Percentiles rank a stretch among this genome's conserved stretches.
These are phyloP conservation scores for Xylariales sp. DNA, from an alignment of 2,329 filamentous ascomycete species.

Conservation along the genomic window DNA sequence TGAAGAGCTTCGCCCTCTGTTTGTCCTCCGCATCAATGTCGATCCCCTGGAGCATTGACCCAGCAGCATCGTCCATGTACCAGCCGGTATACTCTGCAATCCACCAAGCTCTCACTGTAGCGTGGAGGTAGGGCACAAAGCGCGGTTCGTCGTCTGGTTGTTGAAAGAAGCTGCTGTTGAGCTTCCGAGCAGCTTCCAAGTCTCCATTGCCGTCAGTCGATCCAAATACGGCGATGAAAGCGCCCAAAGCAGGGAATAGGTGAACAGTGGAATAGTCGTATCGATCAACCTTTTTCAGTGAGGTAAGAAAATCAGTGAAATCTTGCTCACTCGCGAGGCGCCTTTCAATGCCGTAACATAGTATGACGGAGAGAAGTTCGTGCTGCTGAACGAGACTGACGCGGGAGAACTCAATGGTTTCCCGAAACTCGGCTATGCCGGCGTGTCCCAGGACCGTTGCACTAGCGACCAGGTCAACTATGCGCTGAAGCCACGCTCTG, in stretches of 20 bases:
- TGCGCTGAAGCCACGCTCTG: slow-evolving; percentile 68
- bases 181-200: slow-evolving; percentile 62
- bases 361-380: slow-evolving; percentile 77
- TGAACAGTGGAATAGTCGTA: slow-evolving; percentile 69
- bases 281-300: slow-evolving; percentile 66
- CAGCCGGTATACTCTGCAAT: slow-evolving; percentile 88
- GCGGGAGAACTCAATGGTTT: slow-evolving; percentile 76
- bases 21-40: slow-evolving; percentile 67
- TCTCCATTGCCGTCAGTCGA: slow-evolving; percentile 68
- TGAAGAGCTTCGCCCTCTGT: slow-evolving; percentile 67
- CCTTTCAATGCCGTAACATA: slow-evolving; percentile 73
- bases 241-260: slow-evolving; percentile 73
- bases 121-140: slow-evolving; percentile 70
- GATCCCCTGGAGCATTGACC: slow-evolving; percentile 53
- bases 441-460: slow-evolving; percentile 68
- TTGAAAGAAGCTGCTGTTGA: slow-evolving; percentile 65
- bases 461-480: slow-evolving; percentile 72
- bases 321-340: slow-evolving; percentile 66
- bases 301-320: slow-evolving; percentile 65
- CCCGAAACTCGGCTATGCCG: slow-evolving; percentile 54
- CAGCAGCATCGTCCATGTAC: slow-evolving; percentile 69
- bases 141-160: slow-evolving; percentile 65
- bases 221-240: slow-evolving; percentile 73
- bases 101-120: slow-evolving; percentile 80
- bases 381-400: slow-evolving; percentile 83